Evolutionary conservation across 345 rosid species (phyloP), one percentile per base, ranked within the genome.

Genomic region (Acer campestre): DNA sequence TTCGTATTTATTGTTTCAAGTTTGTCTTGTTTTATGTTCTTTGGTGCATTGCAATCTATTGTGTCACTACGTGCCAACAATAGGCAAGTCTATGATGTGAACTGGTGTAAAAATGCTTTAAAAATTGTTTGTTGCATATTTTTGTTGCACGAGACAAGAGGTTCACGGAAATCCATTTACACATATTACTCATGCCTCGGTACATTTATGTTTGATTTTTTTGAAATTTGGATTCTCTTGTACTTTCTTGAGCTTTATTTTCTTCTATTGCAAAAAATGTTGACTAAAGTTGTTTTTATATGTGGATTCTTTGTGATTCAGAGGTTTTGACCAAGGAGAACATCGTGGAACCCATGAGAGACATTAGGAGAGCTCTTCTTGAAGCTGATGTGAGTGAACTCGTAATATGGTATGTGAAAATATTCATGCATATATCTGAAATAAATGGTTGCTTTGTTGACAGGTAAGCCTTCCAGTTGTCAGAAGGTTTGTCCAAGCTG

Each of bases 401-500:
- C 79, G n/a, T 61, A 48, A 49, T 25, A 67, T 38, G 23, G 56
- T 77, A 42, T 12, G 68, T 29, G 29, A 64, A 16, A 18, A n/a
- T 68, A 73, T 75, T 17, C 11, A 1, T 12, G 53, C 16, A 5
- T 42, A 29, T 2, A 67, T 71, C 46, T 74, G 42, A 73, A 14
- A 18, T 40, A 68, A 69, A 22, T 6, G 44, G 14, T 65, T 79
- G 67, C 65, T 84, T 53, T 80, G 53, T 78, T 85, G 65, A 81
- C 85, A 96, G 99, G 99, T 96, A 77, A 96, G 99, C 67, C 97
- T 96, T 79, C 98, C 97, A 48, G 98, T 94, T 67, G 99, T 91
- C 67, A 91, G 98, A 85, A 90, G 97, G 87, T 96, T 96, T 88
- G 94, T 93, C 42, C 97, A 96, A 74, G 87, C 91, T 58, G 95